Evolutionary conservation across 192 early-diverging fungal genomes (phyloP).

Genomic region (Pecoramyces ruminantium): DNA sequence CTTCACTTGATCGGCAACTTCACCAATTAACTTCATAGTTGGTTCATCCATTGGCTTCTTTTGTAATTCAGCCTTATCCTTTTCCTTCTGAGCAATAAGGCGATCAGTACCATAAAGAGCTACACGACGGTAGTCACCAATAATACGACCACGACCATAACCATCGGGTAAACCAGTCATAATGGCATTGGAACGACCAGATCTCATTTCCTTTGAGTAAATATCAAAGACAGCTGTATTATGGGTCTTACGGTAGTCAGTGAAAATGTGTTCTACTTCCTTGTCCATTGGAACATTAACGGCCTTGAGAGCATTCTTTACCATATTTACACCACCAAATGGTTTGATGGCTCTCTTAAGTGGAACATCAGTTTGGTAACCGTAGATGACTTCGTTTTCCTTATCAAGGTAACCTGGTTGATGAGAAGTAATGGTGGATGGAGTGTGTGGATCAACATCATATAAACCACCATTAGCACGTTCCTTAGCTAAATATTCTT

Average conservation of each 20-base stretch:
- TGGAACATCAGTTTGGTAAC: conserved; percentile 9
- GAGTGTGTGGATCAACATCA: conserved; percentile 5
- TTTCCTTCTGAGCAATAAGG: conserved; percentile 2
- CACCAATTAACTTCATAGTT: conserved; percentile 4
- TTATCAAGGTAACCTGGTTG: conserved; percentile 7
- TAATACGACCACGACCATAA: conserved; percentile 6
- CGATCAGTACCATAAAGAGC: conserved; percentile 6
- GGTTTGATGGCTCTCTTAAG: conserved; percentile 8
- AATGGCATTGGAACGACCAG: conserved; percentile 9
- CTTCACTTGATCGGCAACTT: conserved; percentile 5
- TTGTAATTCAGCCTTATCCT: conserved; percentile 4
- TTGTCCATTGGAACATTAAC: conserved; percentile 2
- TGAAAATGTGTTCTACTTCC: conserved; percentile 1
- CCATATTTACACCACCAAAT: conserved; percentile 5
- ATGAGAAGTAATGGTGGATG: conserved; percentile 4
- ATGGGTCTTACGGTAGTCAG: conserved; percentile 7
- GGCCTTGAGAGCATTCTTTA: conserved; percentile 3
- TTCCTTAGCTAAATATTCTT: too few species aligned
- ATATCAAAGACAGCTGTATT: conserved; percentile 7
- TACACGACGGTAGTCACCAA: conserved; percentile 8
- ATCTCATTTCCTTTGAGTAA: conserved; percentile 7
- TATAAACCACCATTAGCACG: neutral
- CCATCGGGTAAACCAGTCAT: conserved; percentile 8
- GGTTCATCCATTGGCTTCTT: neutral
- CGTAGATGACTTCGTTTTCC: conserved; percentile 7